phyloP scores from a whole-genome alignment of 345 rosid genomes.

The Jatropha curcas region DNA sequence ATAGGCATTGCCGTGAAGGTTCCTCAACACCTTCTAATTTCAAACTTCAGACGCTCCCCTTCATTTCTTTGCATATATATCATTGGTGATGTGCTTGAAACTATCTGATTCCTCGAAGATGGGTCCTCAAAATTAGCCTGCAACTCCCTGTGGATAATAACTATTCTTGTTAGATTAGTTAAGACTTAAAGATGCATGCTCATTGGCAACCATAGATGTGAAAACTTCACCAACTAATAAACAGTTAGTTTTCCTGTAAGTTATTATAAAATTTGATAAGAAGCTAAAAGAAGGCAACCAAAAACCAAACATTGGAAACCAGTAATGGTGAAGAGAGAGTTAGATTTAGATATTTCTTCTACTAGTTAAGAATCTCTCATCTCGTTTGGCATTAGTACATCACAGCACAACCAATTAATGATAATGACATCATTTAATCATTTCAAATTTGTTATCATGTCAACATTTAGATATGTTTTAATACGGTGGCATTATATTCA shows the following conservation, averaged over 20 bases:
- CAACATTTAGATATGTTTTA: no score
- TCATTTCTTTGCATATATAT: no score
- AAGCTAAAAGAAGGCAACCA: background rate
- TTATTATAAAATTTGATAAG: background rate
- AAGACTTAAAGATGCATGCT: background rate
- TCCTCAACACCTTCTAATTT: slow-evolving; percentile 25
- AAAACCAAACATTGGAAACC: background rate
- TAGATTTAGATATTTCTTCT: background rate
- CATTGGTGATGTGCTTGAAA: no score
- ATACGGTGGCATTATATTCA: no score
- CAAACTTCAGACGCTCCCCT: no score
- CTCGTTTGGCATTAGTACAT: background rate
- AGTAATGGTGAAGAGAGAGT: background rate
- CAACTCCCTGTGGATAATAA: background rate
- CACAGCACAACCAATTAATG: no score
- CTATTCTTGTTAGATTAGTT: background rate
- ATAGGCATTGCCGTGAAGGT: slow-evolving; percentile 46
- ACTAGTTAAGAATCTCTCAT: background rate
- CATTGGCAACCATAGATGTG: background rate
- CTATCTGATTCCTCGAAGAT: background rate
- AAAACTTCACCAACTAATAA: background rate
- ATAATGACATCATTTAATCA: no score
- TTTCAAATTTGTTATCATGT: no score
- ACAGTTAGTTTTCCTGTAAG: background rate
- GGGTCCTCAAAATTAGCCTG: background rate